These are phyloP conservation scores for Kwoniella dejecticola DNA, from an alignment of 768 basidiomycete genomes.

Conservation along the genomic window DNA sequence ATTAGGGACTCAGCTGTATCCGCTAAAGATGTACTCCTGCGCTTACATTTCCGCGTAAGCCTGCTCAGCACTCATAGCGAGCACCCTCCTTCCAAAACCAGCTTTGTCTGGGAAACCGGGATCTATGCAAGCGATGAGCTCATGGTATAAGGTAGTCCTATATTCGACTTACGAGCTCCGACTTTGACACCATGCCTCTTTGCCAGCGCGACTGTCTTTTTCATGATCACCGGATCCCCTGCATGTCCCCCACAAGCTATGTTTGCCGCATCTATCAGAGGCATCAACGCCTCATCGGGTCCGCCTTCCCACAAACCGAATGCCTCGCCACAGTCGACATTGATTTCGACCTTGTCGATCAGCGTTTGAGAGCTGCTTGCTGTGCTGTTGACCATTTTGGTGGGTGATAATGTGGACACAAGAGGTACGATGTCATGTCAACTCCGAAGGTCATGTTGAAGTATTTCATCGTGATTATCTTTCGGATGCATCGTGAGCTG, in stretches of 20 bases:
- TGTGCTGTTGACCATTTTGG: conserved; percentile 13
- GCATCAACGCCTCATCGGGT: conserved; percentile 43
- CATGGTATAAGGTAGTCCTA: not conserved
- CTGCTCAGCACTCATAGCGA: conserved; percentile 62
- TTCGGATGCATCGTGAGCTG: too few species aligned
- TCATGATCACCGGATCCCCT: conserved; percentile 69
- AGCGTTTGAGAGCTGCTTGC: not conserved
- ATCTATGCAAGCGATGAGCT: conserved; percentile 41
- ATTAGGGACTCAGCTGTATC: too few species aligned
- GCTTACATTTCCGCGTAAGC: conserved; percentile 56
- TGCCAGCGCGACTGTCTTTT: conserved; percentile 64
- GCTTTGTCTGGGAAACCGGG: conserved; percentile 67
- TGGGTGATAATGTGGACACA: not conserved
- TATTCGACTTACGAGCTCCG: conserved; percentile 60
- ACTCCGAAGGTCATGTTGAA: not conserved
- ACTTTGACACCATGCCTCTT: conserved; percentile 63
- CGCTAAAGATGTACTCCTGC: not conserved
- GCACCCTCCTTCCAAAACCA: conserved; percentile 69
- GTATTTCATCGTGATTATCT: not conserved
- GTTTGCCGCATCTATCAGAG: conserved; percentile 63
- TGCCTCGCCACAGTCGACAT: conserved; percentile 40
- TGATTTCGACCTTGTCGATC: conserved; percentile 34
- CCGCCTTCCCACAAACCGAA: conserved; percentile 38
- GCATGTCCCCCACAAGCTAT: conserved; percentile 71
- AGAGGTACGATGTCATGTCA: not conserved